phyloP scores from a whole-genome alignment of 805 yeast genomes.

The Alloascoidea hylecoeti region DNA sequence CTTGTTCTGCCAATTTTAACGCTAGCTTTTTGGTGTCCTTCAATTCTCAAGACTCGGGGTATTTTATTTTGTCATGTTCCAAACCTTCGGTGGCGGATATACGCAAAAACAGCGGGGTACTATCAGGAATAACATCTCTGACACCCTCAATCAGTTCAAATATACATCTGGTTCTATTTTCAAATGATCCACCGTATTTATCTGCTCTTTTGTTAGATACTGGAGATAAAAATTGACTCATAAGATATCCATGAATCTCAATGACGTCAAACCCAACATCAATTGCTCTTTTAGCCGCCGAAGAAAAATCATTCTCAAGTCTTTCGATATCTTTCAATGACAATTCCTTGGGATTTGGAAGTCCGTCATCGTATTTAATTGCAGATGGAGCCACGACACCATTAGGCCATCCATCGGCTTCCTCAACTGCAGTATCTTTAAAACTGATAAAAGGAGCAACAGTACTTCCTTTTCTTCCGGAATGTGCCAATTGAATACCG shows the following conservation, averaged over 20 bases:
- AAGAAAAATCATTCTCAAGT: slow-evolving; percentile 25
- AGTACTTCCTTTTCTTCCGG: slow-evolving; percentile 33
- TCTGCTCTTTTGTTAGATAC: slow-evolving; percentile 40
- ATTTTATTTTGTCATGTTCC: too few species aligned
- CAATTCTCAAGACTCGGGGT: too few species aligned
- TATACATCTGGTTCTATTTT: slow-evolving; percentile 36
- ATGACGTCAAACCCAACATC: slow-evolving; percentile 48
- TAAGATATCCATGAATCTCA: slow-evolving; percentile 49
- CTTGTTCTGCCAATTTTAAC: too few species aligned
- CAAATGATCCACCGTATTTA: slow-evolving; percentile 48
- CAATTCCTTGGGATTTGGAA: slow-evolving; percentile 24
- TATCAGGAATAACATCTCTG: slow-evolving; percentile 22
- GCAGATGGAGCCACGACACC: too few species aligned
- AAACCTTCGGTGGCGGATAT: slow-evolving; percentile 30
- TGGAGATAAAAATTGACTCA: slow-evolving; percentile 31
- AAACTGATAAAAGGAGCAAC: slow-evolving; percentile 17
- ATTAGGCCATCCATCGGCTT: too few species aligned
- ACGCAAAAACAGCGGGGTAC: slow-evolving; percentile 32
- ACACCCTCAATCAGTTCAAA: slow-evolving; percentile 35
- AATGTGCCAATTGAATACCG: slow-evolving; percentile 42
- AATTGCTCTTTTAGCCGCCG: slow-evolving; percentile 34
- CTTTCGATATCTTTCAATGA: slow-evolving; percentile 24
- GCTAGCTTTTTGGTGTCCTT: too few species aligned
- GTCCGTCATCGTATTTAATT: too few species aligned
- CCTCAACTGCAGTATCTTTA: too few species aligned